Evolutionary conservation across 2,329 filamentous ascomycete species (phyloP).

Genomic region (Zymoseptoria tritici): DNA sequence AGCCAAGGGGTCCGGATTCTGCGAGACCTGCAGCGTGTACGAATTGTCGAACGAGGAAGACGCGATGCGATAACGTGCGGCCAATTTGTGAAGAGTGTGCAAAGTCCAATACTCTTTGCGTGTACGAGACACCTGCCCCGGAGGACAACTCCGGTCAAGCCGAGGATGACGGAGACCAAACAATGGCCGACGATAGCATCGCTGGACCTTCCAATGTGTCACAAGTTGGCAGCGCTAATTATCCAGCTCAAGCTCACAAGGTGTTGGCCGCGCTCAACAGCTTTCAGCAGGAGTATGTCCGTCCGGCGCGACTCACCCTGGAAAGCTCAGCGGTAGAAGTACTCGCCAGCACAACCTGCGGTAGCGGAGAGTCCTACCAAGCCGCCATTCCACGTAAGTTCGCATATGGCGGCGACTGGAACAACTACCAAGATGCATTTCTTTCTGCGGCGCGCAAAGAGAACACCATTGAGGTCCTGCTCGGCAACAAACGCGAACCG

Average conservation of each 20-base stretch:
- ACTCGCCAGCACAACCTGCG: conserved; percentile 25
- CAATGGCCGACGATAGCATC: conserved; percentile 1
- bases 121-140: conserved; percentile 16
- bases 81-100: conserved; percentile 23
- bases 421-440: conserved; percentile 21
- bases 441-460: conserved; percentile 25
- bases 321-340: conserved; percentile 25
- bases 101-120: conserved; percentile 13
- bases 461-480: conserved; percentile 25
- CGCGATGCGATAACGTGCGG: conserved; percentile 21
- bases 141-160: neutral
- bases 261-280: conserved; percentile 13
- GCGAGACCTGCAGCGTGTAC: conserved; percentile 13
- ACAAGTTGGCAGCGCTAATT: neutral
- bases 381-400: conserved; percentile 10
- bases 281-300: conserved; percentile 24
- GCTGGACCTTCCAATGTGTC: neutral
- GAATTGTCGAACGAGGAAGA: conserved; percentile 24
- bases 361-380: conserved; percentile 25
- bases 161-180: conserved; percentile 8
- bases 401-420: conserved; percentile 21
- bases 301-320: conserved; percentile 20
- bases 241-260: conserved; percentile 9
- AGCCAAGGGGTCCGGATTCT: conserved; percentile 1
- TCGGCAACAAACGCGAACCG: conserved; percentile 24